phyloP scores from a whole-genome alignment of 805 yeast genomes.

The Saccharomyces paradoxus region DNA sequence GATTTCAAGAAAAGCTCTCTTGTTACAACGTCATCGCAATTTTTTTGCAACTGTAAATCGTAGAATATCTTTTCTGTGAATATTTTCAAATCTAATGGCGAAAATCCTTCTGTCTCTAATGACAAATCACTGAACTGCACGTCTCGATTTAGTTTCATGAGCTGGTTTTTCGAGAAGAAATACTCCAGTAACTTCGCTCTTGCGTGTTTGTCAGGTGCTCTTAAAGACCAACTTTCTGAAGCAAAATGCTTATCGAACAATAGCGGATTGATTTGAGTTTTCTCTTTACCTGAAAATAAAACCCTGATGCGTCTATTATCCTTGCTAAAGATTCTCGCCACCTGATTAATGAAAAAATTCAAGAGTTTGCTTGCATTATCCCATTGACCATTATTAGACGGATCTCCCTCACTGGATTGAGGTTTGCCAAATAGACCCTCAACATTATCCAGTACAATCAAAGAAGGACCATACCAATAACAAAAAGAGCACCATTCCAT shows the following conservation, averaged over 20 bases:
- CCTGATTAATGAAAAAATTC: constrained; percentile 46
- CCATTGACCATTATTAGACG: constrained; percentile 30
- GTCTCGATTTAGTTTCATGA: constrained; percentile 31
- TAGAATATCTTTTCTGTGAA: constrained; percentile 63
- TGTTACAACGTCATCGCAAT: constrained; percentile 10
- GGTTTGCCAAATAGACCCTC: constrained; percentile 53
- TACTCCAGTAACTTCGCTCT: constrained; percentile 42
- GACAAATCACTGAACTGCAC: constrained; percentile 46
- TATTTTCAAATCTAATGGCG: constrained; percentile 71
- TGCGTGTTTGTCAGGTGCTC: constrained; percentile 60
- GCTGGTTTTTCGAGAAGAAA: constrained; percentile 30
- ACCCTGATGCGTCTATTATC: constrained; percentile 42
- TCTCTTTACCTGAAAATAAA: constrained; percentile 55
- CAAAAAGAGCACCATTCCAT: constrained; percentile 40
- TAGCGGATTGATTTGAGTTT: constrained; percentile 52
- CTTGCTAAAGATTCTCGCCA: constrained; percentile 31
- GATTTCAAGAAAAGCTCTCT: constrained; percentile 46
- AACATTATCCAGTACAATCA: constrained; percentile 68
- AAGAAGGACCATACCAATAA: constrained; percentile 72
- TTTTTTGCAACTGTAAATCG: constrained; percentile 27
- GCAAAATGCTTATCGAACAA: constrained; percentile 63
- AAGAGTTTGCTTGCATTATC: constrained; percentile 52
- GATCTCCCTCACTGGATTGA: constrained; percentile 44
- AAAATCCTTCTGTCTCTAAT: constrained; percentile 78
- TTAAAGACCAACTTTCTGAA: constrained; percentile 51